Evolutionary conservation across 2,329 filamentous ascomycete genomes (phyloP).

Genomic region (Epichloe elymi): DNA sequence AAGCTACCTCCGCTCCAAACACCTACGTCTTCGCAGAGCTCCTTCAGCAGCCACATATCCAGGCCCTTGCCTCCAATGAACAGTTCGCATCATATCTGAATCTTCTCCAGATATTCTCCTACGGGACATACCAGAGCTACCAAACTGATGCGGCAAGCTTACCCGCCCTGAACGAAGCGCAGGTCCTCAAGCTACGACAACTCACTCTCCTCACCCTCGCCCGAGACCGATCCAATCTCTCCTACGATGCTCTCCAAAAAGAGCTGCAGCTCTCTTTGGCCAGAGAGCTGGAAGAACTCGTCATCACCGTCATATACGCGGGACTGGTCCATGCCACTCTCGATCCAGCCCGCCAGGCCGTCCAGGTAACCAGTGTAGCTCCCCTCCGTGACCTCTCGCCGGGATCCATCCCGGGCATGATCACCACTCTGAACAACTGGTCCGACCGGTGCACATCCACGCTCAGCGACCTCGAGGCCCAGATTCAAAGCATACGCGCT

Average conservation of each 20-base stretch:
- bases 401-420: conserved; percentile 54
- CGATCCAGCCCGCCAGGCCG: conserved; percentile 60
- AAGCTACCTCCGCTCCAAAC: conserved; percentile 78
- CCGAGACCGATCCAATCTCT: conserved; percentile 52
- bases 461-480: conserved; percentile 59
- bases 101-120: conserved; percentile 79
- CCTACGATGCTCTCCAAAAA: conserved; percentile 55
- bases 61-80: conserved; percentile 47
- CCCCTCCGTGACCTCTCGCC: conserved; percentile 80
- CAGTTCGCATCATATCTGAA: conserved; percentile 53
- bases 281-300: conserved; percentile 68
- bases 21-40: conserved; percentile 92
- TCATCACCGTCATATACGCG: conserved; percentile 79
- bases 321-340: conserved; percentile 72
- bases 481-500: conserved; percentile 54
- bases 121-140: conserved; percentile 80
- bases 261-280: conserved; percentile 53
- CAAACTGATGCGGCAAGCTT: conserved; percentile 31
- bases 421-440: conserved; percentile 60
- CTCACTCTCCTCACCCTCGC: conserved; percentile 78
- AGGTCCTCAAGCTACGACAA: conserved; percentile 77
- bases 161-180: conserved; percentile 57
- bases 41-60: conserved; percentile 67
- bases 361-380: conserved; percentile 68
- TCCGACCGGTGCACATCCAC: conserved; percentile 62